Conservation (phyloP, 495 filamentous ascomycete genomes). For the Hyaloscypha hepaticicola region DNA sequence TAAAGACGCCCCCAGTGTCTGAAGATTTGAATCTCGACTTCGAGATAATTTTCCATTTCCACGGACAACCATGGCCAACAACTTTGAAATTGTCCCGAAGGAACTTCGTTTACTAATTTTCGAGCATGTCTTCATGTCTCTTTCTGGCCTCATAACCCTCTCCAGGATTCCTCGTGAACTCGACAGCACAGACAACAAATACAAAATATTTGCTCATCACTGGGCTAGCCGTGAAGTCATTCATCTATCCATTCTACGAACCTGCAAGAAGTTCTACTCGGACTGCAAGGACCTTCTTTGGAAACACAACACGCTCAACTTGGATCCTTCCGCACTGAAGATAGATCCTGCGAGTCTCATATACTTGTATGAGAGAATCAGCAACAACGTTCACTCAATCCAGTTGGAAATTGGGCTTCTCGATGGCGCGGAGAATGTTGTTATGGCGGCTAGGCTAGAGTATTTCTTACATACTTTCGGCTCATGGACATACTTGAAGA, state of each 20-base stretch:
- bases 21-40: no score
- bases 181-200: no score
- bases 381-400: background rate
- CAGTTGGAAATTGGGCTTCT: background rate
- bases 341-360: no score
- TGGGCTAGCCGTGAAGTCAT: background rate
- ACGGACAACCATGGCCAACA: background rate
- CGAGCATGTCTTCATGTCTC: background rate
- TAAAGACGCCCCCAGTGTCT: no score
- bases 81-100: background rate
- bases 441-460: background rate
- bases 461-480: background rate
- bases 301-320: background rate
- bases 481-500: background rate
- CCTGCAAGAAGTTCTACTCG: background rate
- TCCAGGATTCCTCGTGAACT: no score
- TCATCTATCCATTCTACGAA: background rate
- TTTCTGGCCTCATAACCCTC: background rate
- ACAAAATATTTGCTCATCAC: background rate
- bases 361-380: background rate
- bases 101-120: background rate
- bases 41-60: no score
- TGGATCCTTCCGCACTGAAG: no score
- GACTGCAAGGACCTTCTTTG: background rate
- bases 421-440: no score